phyloP scores from a whole-genome alignment of 768 basidiomycete species.

The Phylloporus arenicola region DNA sequence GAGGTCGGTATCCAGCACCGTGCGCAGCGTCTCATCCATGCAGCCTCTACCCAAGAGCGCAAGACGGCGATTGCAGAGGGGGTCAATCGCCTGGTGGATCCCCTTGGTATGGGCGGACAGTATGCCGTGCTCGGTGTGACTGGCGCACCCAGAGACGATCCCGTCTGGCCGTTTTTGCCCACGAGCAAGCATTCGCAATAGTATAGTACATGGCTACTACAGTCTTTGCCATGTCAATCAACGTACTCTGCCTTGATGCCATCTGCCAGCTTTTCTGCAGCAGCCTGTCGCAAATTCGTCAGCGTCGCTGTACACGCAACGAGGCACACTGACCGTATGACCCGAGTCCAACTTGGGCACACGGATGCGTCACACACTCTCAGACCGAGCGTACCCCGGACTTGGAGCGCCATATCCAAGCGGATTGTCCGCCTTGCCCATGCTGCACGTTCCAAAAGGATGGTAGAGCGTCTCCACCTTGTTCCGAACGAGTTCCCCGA shows the following conservation, averaged over 20 bases:
- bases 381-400: constrained; percentile 40
- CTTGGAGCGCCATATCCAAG: constrained; percentile 38
- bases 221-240: too few species aligned
- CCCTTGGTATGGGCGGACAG: constrained; percentile 78
- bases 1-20: constrained; percentile 71
- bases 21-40: constrained; percentile 52
- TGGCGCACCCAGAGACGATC: constrained; percentile 6
- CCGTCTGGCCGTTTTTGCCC: constrained; percentile 31
- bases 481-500: constrained; percentile 31
- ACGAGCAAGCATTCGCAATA: not conserved
- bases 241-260: constrained; percentile 25
- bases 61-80: constrained; percentile 50
- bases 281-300: constrained; percentile 19
- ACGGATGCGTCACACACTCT: constrained; percentile 45
- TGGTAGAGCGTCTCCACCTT: constrained; percentile 41
- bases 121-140: constrained; percentile 73
- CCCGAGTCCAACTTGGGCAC: constrained; percentile 39
- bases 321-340: constrained; percentile 36
- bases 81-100: constrained; percentile 70
- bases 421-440: constrained; percentile 36
- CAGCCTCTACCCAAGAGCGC: constrained; percentile 46
- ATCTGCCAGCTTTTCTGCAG: constrained; percentile 34
- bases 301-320: not conserved
- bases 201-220: not conserved
- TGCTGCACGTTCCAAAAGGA: constrained; percentile 35